These are phyloP conservation scores for Colletotrichum graminicola DNA, from an alignment of 2,329 filamentous ascomycete genomes.

Conservation along the genomic window DNA sequence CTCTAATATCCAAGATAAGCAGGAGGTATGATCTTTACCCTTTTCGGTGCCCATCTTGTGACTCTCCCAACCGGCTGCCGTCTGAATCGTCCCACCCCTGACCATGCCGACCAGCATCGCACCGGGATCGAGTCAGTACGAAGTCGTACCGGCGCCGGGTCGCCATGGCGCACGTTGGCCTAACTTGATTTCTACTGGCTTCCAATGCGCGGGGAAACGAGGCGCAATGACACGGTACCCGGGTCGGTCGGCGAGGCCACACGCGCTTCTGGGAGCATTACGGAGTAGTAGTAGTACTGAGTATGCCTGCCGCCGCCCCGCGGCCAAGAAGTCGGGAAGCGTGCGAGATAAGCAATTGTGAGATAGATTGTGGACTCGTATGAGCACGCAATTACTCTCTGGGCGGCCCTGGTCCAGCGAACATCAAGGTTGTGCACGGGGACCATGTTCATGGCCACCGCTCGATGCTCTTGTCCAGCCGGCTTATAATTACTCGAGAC, in stretches of 20 bases:
- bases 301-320: not conserved
- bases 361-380: not conserved
- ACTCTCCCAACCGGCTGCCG: not conserved
- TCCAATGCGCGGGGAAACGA: not conserved
- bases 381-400: too few species aligned
- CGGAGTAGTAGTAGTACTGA: too few species aligned
- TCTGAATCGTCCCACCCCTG: not conserved
- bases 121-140: not conserved
- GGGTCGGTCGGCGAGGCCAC: not conserved
- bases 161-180: not conserved
- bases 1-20: not conserved
- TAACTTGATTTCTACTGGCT: not conserved
- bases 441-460: not conserved
- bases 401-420: not conserved
- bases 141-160: not conserved
- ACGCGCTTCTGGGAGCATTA: too few species aligned
- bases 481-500: not conserved
- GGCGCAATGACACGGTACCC: not conserved
- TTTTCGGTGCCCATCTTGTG: not conserved
- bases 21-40: not conserved
- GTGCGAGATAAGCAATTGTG: not conserved
- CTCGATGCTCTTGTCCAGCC: not conserved
- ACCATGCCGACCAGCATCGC: not conserved
- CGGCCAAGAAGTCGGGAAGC: too few species aligned
- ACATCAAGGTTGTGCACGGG: not conserved